Conservation (phyloP, 2,329 filamentous ascomycete genomes). For the Aspergillus brasiliensis region DNA sequence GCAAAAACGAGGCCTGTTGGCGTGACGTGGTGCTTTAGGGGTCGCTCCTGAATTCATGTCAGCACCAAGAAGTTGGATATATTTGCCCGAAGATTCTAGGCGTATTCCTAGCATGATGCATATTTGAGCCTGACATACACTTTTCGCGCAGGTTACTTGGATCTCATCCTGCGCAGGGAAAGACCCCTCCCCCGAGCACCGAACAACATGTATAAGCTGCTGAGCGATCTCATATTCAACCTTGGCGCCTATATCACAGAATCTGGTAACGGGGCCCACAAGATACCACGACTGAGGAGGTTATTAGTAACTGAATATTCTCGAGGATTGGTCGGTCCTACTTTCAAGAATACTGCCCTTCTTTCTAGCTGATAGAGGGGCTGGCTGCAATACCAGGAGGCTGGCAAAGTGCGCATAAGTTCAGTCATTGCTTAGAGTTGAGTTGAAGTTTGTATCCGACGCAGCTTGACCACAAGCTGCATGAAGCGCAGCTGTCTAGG, state of each 20-base stretch:
- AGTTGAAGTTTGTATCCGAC: background rate
- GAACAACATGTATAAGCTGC: constrained; percentile 43
- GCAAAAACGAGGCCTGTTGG: constrained; percentile 57
- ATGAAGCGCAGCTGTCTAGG: background rate
- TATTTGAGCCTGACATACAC: constrained; percentile 26
- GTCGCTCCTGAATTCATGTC: constrained; percentile 14
- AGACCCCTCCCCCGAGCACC: constrained; percentile 33
- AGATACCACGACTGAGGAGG: constrained; percentile 53
- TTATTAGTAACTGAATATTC: background rate
- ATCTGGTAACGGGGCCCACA: constrained; percentile 55
- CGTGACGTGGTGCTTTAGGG: constrained; percentile 47
- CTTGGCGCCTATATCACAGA: constrained; percentile 43
- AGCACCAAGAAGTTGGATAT: background rate
- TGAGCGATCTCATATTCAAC: constrained; percentile 56
- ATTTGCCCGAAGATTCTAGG: background rate
- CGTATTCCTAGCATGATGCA: no score
- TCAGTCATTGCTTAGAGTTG: constrained; percentile 30
- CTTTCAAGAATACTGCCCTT: constrained; percentile 53
- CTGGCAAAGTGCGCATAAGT: constrained; percentile 49
- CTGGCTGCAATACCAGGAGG: constrained; percentile 55
- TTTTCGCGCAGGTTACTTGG: constrained; percentile 40
- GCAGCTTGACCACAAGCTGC: background rate
- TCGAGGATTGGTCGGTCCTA: constrained; percentile 10
- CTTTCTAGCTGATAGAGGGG: constrained; percentile 55
- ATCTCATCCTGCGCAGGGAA: constrained; percentile 40